A percentile compares a stretch with the other conserved stretches of the same genome.
Conservation (phyloP, 345 rosid species). For the Citrus inodora region DNA sequence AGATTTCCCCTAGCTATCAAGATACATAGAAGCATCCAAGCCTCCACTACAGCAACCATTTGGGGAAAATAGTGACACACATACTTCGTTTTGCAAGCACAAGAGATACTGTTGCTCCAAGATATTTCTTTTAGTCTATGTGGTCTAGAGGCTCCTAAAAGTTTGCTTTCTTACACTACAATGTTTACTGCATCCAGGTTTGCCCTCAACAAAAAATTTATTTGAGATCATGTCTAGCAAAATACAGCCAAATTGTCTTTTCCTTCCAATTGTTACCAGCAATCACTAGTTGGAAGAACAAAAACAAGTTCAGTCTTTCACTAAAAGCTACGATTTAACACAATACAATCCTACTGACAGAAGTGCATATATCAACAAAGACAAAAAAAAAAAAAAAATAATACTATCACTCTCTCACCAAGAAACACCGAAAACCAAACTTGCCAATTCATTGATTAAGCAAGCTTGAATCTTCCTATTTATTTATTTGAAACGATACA, state of each 20-base stretch:
- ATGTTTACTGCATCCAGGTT: background rate
- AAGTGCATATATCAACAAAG: background rate
- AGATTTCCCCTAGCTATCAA: background rate
- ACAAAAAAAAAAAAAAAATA: accelerated
- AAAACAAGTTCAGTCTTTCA: background rate
- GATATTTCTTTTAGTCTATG: background rate
- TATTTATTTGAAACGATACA: background rate
- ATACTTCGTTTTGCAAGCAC: background rate
- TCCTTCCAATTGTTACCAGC: background rate
- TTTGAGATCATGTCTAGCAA: background rate
- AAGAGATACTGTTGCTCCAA: background rate
- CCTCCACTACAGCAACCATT: background rate
- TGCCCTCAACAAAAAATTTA: background rate
- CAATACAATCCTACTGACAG: background rate
- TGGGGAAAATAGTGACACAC: background rate
- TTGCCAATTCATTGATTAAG: background rate
- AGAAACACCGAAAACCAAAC: background rate
- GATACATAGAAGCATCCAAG: background rate
- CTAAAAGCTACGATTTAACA: background rate
- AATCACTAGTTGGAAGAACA: background rate
- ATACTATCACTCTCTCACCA: background rate
- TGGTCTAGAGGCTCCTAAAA: background rate
- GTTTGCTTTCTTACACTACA: background rate
- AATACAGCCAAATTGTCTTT: background rate
- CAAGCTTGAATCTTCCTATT: background rate